These are phyloP conservation scores for Entomortierella parvispora DNA, from an alignment of 192 early-diverging fungal genomes.

Conservation along the genomic window DNA sequence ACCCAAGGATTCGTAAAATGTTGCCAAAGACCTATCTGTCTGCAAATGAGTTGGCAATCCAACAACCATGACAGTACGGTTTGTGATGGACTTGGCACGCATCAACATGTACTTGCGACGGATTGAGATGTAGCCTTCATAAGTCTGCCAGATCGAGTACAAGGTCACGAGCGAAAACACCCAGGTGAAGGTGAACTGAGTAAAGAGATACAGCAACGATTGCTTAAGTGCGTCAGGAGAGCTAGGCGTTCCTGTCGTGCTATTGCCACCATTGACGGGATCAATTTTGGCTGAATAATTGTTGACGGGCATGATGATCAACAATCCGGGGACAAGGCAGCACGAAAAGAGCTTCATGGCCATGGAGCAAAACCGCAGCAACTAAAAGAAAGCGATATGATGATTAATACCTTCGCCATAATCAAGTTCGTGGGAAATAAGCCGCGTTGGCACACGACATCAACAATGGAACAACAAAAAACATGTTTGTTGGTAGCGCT, in stretches of 20 bases:
- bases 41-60: constrained; percentile 72
- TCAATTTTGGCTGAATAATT: constrained; percentile 10
- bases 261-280: background rate
- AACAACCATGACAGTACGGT: constrained; percentile 77
- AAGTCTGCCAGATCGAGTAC: constrained; percentile 62
- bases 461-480: too few relatives aligned
- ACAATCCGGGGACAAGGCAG: constrained; percentile 58
- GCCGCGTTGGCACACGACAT: background rate
- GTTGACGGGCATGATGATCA: constrained; percentile 61
- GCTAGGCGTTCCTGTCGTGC: background rate
- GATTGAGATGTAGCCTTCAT: constrained; percentile 59
- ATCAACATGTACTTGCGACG: constrained; percentile 57
- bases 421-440: too few relatives aligned
- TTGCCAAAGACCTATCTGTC: constrained; percentile 61
- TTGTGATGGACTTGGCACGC: constrained; percentile 50
- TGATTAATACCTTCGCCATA: background rate
- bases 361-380: constrained; percentile 63
- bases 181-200: constrained; percentile 61
- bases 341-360: constrained; percentile 56
- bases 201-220: constrained; percentile 36
- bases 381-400: constrained; percentile 24
- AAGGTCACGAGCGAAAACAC: constrained; percentile 59
- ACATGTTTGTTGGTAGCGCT: too few relatives aligned
- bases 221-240: background rate
- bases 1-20: constrained; percentile 70